Base-by-base conservation (phyloP, 176 grass and related monocot genomes). In the Oryza officinalis region DNA sequence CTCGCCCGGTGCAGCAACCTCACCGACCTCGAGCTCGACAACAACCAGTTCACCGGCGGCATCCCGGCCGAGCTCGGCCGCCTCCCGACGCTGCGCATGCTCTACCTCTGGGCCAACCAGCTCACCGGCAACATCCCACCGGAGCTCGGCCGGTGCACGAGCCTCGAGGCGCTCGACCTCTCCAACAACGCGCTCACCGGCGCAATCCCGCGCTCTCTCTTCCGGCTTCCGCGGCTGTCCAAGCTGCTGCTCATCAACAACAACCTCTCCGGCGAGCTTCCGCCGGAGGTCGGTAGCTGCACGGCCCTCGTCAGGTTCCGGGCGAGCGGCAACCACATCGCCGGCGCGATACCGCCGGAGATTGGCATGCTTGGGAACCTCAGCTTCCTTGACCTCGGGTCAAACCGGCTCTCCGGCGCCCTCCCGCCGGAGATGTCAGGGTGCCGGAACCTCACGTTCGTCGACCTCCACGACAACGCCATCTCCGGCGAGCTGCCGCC, bases 11-110 rank as follows among this genome's bases (percentile, higher is more conserved):
- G 90, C 80, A 66, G 81, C 67, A 94, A 94, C 74, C 88, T 97
- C 77, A 94, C 92, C 6, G 92, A 94, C 84, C 72, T 97, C 13
- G 92, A 97, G 65, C 88, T 97, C 1, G 92, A 92, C 72, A 94
- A 94, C 77, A 97, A 97, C 88, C 92, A 91, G 81, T 78, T 97
- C 70, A 82, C 94, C 28, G 94, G 92, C 15, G 74, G 60, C 26
- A 92, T 97, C 4, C 92, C 92, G 0, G 74, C 83, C 0, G 80
- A 67, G 18, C 81, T 97, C 25, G 89, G 90, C 2, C 60, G 23
- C 60, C 86, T 94, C 59, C 44, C 46, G 13, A 79, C 80, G 2
- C 75, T 97, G 67, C 90, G 88, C 20, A 92, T 91, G 81, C 83
- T 97, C 9, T 92, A 97, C 80, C 75, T 97, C 25, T 94, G 90